These are phyloP conservation scores for Rhododendron mucronatum DNA, from an alignment of 148 eudicot genomes.

Conservation along the genomic window DNA sequence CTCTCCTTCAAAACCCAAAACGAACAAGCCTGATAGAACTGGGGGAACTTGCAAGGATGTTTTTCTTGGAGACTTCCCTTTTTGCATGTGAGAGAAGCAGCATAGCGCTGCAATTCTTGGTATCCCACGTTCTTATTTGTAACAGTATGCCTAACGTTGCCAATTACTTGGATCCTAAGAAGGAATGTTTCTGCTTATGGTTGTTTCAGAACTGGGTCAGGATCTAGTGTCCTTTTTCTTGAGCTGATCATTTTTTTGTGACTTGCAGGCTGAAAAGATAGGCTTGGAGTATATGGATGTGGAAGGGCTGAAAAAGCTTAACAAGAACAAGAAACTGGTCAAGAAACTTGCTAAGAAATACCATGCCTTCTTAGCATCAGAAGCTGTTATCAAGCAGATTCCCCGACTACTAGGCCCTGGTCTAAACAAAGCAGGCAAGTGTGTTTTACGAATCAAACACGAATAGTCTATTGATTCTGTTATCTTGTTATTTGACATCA, in stretches of 20 bases:
- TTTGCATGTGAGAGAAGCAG: not conserved
- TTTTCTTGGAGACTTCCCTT: not conserved
- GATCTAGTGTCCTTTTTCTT: not conserved
- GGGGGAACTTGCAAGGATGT: not conserved
- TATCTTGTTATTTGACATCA: not conserved
- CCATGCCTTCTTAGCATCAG: constrained; percentile 83
- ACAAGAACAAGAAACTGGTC: constrained; percentile 81
- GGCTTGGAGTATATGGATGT: constrained; percentile 87
- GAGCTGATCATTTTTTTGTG: not conserved
- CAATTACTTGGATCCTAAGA: not conserved
- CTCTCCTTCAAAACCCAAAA: too few species aligned
- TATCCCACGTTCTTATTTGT: not conserved
- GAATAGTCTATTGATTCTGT: not conserved
- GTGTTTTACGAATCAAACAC: not conserved
- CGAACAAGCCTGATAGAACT: not conserved
- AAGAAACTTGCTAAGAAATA: constrained; percentile 85
- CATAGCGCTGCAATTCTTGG: not conserved
- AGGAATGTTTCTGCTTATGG: not conserved
- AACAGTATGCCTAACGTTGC: not conserved
- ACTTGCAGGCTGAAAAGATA: constrained; percentile 57
- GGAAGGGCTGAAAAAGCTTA: constrained; percentile 73
- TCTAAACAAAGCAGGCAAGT: constrained; percentile 84
- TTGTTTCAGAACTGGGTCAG: not conserved
- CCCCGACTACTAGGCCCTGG: constrained; percentile 86
- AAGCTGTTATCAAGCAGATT: constrained; percentile 86